phyloP scores from a whole-genome alignment of 164 flowering plant genomes.

The Annona cherimola region DNA sequence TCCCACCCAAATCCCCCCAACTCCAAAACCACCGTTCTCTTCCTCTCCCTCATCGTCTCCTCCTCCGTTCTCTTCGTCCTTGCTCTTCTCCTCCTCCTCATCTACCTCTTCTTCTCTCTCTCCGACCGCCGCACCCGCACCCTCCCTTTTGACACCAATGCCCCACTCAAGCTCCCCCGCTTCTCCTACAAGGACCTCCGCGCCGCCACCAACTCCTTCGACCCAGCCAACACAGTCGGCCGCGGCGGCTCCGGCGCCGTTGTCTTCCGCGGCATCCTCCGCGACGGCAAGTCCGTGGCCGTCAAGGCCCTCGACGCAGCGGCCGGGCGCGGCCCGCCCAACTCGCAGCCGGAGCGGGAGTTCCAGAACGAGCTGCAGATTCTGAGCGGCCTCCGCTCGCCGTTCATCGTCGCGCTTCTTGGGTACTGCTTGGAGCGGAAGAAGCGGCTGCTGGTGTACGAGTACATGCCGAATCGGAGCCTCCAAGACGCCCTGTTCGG shows the following conservation, averaged over 20 bases:
- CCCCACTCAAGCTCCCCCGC: constrained; percentile 51
- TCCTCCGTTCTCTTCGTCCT: constrained; percentile 45
- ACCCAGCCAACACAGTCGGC: constrained; percentile 51
- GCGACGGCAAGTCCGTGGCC: constrained; percentile 74
- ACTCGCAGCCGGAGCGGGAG: constrained; percentile 61
- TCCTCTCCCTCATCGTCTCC: constrained; percentile 49
- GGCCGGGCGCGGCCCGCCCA: constrained; percentile 27
- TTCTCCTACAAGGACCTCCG: constrained; percentile 74
- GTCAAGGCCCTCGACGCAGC: constrained; percentile 55
- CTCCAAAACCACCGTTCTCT: constrained; percentile 36
- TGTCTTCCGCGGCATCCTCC: constrained; percentile 63
- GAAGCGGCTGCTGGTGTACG: constrained; percentile 64
- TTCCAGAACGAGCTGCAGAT: constrained; percentile 88
- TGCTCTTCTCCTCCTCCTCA: constrained; percentile 31
- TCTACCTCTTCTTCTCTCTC: constrained; percentile 52
- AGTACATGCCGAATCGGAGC: constrained; percentile 90
- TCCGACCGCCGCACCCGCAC: constrained; percentile 48
- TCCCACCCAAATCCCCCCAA: constrained; percentile 8
- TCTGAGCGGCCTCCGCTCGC: constrained; percentile 65
- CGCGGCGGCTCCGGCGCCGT: constrained; percentile 89
- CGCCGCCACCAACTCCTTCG: constrained; percentile 59
- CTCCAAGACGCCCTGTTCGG: constrained; percentile 74
- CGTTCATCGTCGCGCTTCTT: constrained; percentile 60
- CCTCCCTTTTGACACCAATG: constrained; percentile 55
- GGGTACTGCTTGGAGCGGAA: constrained; percentile 72